A percentile compares a stretch with the other conserved stretches of the same genome.
These are phyloP conservation scores for Backusella luteola DNA, from an alignment of 192 early-diverging fungal genomes.

Conservation along the genomic window DNA sequence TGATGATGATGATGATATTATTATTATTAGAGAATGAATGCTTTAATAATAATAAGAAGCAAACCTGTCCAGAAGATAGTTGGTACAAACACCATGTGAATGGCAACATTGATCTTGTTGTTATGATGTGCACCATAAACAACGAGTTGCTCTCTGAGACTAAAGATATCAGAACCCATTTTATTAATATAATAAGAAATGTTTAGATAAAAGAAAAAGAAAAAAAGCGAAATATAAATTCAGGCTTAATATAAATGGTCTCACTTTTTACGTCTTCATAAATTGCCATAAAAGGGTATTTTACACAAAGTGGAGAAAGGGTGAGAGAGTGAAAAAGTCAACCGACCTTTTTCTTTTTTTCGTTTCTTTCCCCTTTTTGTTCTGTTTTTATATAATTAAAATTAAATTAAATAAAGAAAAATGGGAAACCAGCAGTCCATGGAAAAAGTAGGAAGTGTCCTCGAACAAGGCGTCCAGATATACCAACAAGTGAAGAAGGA, in stretches of 20 bases:
- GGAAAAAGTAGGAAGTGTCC: background rate
- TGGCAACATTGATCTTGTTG: conserved; percentile 74
- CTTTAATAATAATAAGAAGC: conserved; percentile 68
- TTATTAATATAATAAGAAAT: background rate
- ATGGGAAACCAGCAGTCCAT: conserved; percentile 31
- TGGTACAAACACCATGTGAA: conserved; percentile 91
- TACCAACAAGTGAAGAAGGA: background rate
- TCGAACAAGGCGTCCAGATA: conserved; percentile 17
- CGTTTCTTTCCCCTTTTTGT: background rate
- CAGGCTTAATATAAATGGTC: background rate
- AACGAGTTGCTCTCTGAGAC: conserved; percentile 75
- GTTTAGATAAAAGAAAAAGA: conserved; percentile 4
- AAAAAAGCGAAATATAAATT: background rate
- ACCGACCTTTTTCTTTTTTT: background rate
- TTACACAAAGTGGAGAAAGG: background rate
- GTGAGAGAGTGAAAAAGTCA: background rate
- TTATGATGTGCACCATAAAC: conserved; percentile 82
- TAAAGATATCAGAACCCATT: conserved; percentile 56
- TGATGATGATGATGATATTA: conserved; percentile 42
- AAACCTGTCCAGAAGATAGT: conserved; percentile 81
- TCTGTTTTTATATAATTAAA: background rate
- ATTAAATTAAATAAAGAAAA: background rate
- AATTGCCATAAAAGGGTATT: background rate
- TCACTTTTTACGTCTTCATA: background rate
- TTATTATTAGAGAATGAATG: conserved; percentile 61